Evolutionary conservation across 31 red algal species (phyloP).

Genomic region (Porphyra umbilicalis): DNA sequence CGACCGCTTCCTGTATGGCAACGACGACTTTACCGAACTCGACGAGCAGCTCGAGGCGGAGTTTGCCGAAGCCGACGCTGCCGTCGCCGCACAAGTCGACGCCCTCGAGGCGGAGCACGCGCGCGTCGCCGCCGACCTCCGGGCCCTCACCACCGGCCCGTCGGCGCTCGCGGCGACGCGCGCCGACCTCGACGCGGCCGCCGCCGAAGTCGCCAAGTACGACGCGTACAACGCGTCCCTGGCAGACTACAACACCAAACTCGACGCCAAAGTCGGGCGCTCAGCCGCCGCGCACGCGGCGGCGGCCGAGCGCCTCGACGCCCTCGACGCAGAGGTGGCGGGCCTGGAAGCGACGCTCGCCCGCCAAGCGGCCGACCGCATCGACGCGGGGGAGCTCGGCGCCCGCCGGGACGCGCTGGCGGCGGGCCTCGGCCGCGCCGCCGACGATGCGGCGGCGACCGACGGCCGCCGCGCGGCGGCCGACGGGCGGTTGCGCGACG

Average conservation of each 20-base stretch:
- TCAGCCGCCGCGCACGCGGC: conserved; percentile 20
- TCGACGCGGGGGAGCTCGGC: conserved; percentile 46
- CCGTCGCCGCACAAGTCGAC: conserved; percentile 6
- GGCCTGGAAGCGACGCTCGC: conserved; percentile 16
- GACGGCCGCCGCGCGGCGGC: conserved; percentile 24
- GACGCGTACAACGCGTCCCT: conserved; percentile 21
- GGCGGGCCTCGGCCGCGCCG: conserved; percentile 8
- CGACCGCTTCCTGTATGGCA: conserved; percentile 49
- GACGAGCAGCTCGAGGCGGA: conserved; percentile 32
- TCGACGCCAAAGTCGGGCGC: conserved; percentile 18
- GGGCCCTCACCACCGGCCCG: neutral
- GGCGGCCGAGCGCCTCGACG: conserved; percentile 13
- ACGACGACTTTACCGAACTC: conserved; percentile 29
- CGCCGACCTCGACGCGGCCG: conserved; percentile 10
- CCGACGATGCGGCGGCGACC: conserved; percentile 5
- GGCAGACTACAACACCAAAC: conserved; percentile 27
- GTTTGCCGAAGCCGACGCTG: neutral
- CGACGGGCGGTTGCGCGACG: conserved; percentile 1
- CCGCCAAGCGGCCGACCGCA: conserved; percentile 41
- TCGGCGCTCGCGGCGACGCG: conserved; percentile 4
- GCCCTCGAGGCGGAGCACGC: conserved; percentile 14
- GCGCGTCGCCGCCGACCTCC: neutral
- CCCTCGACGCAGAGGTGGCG: conserved; percentile 36
- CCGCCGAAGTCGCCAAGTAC: conserved; percentile 39
- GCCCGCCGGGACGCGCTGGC: conserved; percentile 17